Evolutionary conservation across 805 yeast species (phyloP).

Genomic region (Clavispora fructus): DNA sequence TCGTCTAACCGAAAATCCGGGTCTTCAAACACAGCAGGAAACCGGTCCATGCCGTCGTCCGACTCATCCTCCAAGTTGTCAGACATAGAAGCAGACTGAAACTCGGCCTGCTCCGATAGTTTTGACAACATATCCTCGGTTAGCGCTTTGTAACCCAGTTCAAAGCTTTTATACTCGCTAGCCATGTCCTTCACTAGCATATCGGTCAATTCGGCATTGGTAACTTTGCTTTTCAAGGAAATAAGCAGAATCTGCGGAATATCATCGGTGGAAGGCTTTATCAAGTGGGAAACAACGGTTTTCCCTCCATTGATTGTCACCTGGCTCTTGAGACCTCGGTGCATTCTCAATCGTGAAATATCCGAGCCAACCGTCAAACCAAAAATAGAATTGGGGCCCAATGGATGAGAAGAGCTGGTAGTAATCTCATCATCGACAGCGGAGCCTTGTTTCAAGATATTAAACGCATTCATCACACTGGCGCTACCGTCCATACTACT

Average conservation of each 20-base stretch:
- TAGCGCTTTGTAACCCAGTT: slow-evolving; percentile 30
- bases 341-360: slow-evolving; percentile 31
- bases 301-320: slow-evolving; percentile 40
- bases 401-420: slow-evolving; percentile 39
- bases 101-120: slow-evolving; percentile 15
- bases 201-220: slow-evolving; percentile 16
- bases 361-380: slow-evolving; percentile 66
- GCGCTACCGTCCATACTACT: slow-evolving; percentile 12
- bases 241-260: slow-evolving; percentile 72
- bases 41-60: slow-evolving; percentile 13
- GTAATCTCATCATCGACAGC: slow-evolving; percentile 14
- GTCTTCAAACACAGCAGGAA: slow-evolving; percentile 69
- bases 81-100: background rate
- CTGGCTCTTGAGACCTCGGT: slow-evolving; percentile 27
- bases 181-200: slow-evolving; percentile 15
- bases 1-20: slow-evolving; percentile 77
- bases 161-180: slow-evolving; percentile 31
- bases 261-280: slow-evolving; percentile 72
- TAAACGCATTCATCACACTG: slow-evolving; percentile 9
- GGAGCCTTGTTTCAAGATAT: slow-evolving; percentile 10
- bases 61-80: slow-evolving; percentile 5
- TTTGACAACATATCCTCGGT: slow-evolving; percentile 34
- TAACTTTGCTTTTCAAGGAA: slow-evolving; percentile 23
- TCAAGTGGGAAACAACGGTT: slow-evolving; percentile 39
- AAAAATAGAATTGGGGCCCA: slow-evolving; percentile 72